phyloP scores from a whole-genome alignment of 1,284 basidiomycete genomes.

The Boletellus sp. region DNA sequence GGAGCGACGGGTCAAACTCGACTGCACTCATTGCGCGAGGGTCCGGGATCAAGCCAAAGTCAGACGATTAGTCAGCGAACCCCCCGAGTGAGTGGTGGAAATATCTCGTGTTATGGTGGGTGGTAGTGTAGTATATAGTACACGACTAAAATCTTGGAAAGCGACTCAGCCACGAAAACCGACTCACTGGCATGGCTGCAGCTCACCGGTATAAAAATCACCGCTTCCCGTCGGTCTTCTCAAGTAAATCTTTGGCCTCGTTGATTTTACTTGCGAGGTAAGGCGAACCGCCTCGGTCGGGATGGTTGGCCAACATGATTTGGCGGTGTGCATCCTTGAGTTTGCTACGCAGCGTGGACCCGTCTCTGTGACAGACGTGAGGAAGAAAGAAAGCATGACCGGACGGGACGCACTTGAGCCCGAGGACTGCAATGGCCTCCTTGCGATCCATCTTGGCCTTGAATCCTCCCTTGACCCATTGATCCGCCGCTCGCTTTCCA shows the following conservation, averaged over 20 bases:
- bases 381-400: conserved; percentile 1
- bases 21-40: conserved; percentile 21
- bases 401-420: conserved; percentile 71
- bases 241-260: conserved; percentile 84
- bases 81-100: conserved; percentile 8
- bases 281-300: conserved; percentile 92
- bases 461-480: conserved; percentile 95
- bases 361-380: conserved; percentile 55
- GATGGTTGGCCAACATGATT: conserved; percentile 94
- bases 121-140: conserved; percentile 14
- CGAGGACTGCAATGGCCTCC: conserved; percentile 92
- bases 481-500: conserved; percentile 64
- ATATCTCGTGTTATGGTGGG: conserved; percentile 14
- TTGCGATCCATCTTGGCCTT: conserved; percentile 93
- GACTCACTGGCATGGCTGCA: not conserved
- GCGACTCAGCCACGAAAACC: not conserved
- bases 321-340: conserved; percentile 87
- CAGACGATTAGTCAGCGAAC: conserved; percentile 26
- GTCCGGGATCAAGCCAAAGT: not conserved
- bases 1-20: conserved; percentile 54
- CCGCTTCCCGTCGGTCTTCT: conserved; percentile 59
- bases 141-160: conserved; percentile 5
- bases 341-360: conserved; percentile 59
- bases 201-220: conserved; percentile 25
- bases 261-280: conserved; percentile 98